Evolutionary conservation across 2,329 filamentous ascomycete species (phyloP), one percentile per base, ranked within the genome.

Genomic region (Iodosphaeria phyllophila): DNA sequence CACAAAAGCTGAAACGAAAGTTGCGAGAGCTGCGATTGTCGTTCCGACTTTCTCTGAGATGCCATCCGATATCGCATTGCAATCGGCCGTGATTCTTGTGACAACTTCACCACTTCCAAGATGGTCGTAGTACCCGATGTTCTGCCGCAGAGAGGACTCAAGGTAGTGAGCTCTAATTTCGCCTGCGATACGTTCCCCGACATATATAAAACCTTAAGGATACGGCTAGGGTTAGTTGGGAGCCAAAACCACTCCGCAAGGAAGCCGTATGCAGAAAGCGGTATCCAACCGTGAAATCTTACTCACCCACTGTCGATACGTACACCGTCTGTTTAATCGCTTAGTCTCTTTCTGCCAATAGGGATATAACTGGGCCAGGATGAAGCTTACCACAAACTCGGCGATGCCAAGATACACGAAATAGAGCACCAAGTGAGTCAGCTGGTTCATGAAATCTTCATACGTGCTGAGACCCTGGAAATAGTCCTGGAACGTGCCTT

Each of bases 201-300:
- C 74, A 41, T 82, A 92, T 38, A 93, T 92, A 53, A 91, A 93
- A 12, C 80, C 79, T n/a, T n/a, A n/a, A n/a, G n/a, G n/a, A n/a
- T n/a, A n/a, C n/a, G n/a, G n/a, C n/a, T n/a, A n/a, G n/a, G n/a
- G n/a, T n/a, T n/a, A n/a, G n/a, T n/a, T n/a, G n/a, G n/a, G n/a
- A n/a, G n/a, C n/a, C n/a, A n/a, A n/a, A n/a, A n/a, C n/a, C n/a
- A n/a, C n/a, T n/a, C n/a, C n/a, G n/a, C n/a, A n/a, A n/a, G n/a
- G n/a, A n/a, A n/a, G n/a, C n/a, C n/a, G n/a, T n/a, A n/a, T n/a
- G n/a, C n/a, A n/a, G n/a, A n/a, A n/a, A n/a, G n/a, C n/a, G n/a
- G n/a, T n/a, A n/a, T n/a, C n/a, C n/a, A n/a, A n/a, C n/a, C n/a
- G n/a, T n/a, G n/a, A n/a, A n/a, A n/a, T n/a, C n/a, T n/a, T n/a